Conservation (phyloP, 2,329 filamentous ascomycete species). For the Canariomyces notabilis region DNA sequence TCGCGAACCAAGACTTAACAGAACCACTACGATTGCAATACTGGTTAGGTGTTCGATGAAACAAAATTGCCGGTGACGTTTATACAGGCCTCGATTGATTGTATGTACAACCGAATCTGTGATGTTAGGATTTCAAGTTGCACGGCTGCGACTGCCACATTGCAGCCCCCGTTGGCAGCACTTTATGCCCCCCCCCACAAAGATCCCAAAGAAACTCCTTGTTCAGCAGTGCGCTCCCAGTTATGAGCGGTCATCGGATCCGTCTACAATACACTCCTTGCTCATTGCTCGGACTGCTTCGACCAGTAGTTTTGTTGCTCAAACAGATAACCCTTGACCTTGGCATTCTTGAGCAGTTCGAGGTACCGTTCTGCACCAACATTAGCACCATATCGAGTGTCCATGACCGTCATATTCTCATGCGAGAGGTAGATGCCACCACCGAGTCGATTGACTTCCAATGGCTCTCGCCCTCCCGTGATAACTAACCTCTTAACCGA, state of each 20-base stretch:
- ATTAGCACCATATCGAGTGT: too few species aligned
- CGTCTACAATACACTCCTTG: neutral
- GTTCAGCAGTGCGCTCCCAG: neutral
- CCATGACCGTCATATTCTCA: too few species aligned
- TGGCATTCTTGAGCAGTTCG: slow-evolving; percentile 68
- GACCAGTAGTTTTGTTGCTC: slow-evolving; percentile 71
- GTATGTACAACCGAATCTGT: slow-evolving; percentile 17
- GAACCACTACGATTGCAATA: too few species aligned
- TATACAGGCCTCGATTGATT: slow-evolving; percentile 15
- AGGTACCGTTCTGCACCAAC: slow-evolving; percentile 64
- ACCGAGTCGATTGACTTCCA: neutral
- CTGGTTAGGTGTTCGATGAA: too few species aligned
- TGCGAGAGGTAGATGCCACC: neutral
- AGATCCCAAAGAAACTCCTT: neutral
- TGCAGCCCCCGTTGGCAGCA: neutral
- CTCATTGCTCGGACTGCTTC: slow-evolving; percentile 38
- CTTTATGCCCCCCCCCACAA: neutral
- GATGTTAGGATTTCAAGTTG: neutral
- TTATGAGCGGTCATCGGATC: neutral
- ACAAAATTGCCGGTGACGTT: too few species aligned
- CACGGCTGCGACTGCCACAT: neutral
- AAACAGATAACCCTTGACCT: slow-evolving; percentile 74
- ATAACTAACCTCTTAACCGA: slow-evolving; percentile 65
- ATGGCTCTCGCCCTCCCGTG: neutral
- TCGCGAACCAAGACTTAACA: neutral